These are phyloP conservation scores for Sclerotinia sclerotiorum DNA, from an alignment of 2,329 filamentous ascomycete genomes.

Conservation along the genomic window DNA sequence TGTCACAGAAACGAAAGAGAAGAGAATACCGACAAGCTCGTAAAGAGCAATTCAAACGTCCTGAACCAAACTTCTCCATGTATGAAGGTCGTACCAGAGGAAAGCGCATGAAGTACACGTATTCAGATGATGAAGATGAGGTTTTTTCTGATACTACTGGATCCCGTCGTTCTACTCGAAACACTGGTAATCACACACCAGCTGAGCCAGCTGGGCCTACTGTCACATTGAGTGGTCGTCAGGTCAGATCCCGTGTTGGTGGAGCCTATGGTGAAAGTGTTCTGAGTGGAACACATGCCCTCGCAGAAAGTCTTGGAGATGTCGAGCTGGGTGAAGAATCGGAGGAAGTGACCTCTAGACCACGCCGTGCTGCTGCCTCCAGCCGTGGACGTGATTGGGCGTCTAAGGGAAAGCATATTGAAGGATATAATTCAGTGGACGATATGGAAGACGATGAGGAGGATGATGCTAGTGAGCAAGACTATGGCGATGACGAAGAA, in stretches of 20 bases:
- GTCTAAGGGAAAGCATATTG: constrained; percentile 48
- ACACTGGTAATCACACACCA: constrained; percentile 72
- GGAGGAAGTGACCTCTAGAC: constrained; percentile 43
- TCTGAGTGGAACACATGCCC: constrained; percentile 48
- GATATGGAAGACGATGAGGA: constrained; percentile 60
- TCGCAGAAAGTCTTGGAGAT: constrained; percentile 36
- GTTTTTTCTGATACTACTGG: constrained; percentile 65
- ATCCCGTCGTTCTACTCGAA: constrained; percentile 68
- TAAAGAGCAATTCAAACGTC: constrained; percentile 72
- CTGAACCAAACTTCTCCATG: constrained; percentile 84
- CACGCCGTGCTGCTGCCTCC: constrained; percentile 42
- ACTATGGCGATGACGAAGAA: constrained; percentile 73
- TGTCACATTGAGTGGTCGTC: constrained; percentile 81
- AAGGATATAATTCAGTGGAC: constrained; percentile 59
- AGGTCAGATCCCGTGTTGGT: constrained; percentile 65
- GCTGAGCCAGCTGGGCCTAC: constrained; percentile 64
- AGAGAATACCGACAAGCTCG: constrained; percentile 86
- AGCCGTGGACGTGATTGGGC: constrained; percentile 34
- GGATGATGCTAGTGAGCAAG: constrained; percentile 67
- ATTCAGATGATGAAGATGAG: constrained; percentile 80
- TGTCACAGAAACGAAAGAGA: constrained; percentile 76
- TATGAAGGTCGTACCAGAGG: constrained; percentile 96
- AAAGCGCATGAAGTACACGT: constrained; percentile 96
- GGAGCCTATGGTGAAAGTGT: constrained; percentile 56
- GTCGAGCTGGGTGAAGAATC: constrained; percentile 49